phyloP scores from a whole-genome alignment of 2,329 filamentous ascomycete species.

The Cyclaneusma minus region DNA sequence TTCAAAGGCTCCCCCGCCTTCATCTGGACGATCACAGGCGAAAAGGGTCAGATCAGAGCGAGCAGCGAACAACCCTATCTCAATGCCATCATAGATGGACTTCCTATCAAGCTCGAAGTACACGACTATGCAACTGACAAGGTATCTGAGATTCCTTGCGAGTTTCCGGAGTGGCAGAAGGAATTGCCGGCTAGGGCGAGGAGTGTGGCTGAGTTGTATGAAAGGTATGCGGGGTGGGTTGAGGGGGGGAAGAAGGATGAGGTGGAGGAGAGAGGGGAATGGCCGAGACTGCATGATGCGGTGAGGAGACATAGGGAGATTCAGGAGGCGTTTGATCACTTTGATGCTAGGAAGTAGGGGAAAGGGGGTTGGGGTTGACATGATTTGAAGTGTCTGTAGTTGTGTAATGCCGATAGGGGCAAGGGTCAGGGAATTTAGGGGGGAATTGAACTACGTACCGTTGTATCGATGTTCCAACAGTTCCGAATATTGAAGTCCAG shows the following conservation, averaged over 20 bases:
- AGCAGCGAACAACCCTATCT: conserved; percentile 25
- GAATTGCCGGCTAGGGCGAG: conserved; percentile 27
- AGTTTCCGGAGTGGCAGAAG: conserved; percentile 30
- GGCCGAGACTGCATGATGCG: conserved; percentile 25
- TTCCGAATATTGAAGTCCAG: too few species aligned
- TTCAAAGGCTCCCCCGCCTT: conserved; percentile 30
- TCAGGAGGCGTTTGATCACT: conserved; percentile 19
- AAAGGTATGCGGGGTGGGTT: conserved; percentile 30
- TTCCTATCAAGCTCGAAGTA: conserved; percentile 30
- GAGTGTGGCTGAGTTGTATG: conserved; percentile 39
- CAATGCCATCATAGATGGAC: conserved; percentile 20
- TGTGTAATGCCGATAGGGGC: too few species aligned
- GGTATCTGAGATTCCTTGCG: conserved; percentile 26
- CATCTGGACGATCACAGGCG: conserved; percentile 34
- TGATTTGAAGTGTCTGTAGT: too few species aligned
- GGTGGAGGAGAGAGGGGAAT: conserved; percentile 11
- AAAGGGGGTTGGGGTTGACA: too few species aligned
- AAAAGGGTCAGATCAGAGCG: too few species aligned
- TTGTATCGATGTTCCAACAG: too few species aligned
- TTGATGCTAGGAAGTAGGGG: too few species aligned
- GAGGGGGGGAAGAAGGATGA: conserved; percentile 18
- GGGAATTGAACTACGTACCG: too few species aligned
- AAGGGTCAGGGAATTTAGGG: too few species aligned
- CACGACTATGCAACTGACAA: conserved; percentile 31
- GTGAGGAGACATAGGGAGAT: conserved; percentile 31